A percentile compares a stretch with the other conserved stretches of the same genome.
These are phyloP conservation scores for Strobilomyces confusus DNA, from an alignment of 768 basidiomycete genomes.

Conservation along the genomic window DNA sequence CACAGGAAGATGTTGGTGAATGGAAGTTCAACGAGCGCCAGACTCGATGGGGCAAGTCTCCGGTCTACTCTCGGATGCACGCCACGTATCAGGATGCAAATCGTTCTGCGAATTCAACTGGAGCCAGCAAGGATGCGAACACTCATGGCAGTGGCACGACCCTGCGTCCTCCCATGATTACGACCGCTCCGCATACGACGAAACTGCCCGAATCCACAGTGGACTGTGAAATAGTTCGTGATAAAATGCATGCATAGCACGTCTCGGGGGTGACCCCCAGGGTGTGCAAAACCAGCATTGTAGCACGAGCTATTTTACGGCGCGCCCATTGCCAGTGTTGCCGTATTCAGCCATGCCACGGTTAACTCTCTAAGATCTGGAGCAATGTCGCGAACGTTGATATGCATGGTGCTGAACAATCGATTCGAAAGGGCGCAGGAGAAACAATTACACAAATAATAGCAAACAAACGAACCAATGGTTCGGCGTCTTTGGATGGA, in stretches of 20 bases:
- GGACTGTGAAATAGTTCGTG: slow-evolving; percentile 13
- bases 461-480: too few species aligned
- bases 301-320: slow-evolving; percentile 11
- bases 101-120: background rate
- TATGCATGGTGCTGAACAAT: too few species aligned
- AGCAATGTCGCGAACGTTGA: too few species aligned
- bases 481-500: too few species aligned
- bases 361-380: too few species aligned
- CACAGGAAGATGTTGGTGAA: slow-evolving; percentile 2
- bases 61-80: background rate
- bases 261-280: background rate
- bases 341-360: too few species aligned
- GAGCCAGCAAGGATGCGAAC: background rate
- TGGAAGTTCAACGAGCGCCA: background rate
- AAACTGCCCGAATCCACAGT: background rate
- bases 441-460: too few species aligned
- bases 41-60: slow-evolving; percentile 3
- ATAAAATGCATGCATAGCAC: slow-evolving; percentile 6
- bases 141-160: background rate
- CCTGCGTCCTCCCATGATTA: background rate
- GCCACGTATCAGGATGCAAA: too few species aligned
- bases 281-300: slow-evolving; percentile 1
- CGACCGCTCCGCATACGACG: background rate
- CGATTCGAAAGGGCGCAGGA: too few species aligned
- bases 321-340: too few species aligned